Base-by-base conservation (phyloP, 2,329 filamentous ascomycete genomes). In the Furcasterigmium sp. region DNA sequence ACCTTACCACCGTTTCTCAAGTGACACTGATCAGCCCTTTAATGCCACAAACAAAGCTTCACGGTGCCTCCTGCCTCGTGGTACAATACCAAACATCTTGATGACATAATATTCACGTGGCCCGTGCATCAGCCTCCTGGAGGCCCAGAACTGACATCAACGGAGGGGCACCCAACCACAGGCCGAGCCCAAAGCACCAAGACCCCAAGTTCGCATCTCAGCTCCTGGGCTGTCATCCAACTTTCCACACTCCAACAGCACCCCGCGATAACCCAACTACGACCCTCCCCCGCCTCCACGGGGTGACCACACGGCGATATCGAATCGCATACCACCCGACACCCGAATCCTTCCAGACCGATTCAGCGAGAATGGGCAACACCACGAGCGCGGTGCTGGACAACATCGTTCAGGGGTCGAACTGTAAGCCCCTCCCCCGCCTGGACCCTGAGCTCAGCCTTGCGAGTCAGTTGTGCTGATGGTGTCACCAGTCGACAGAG, bases 331-430 rank as follows among this genome's bases (percentile, higher is more conserved):
- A 6, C 10, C 15, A n/a, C 32, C 8, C n/a, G 10, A 29, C 25
- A 23, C 25, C 25, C 37, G 18, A 38, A n/a, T 32, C 34, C 26
- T 43, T 41, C n/a, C n/a, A n/a, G n/a, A n/a, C n/a, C n/a, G n/a
- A n/a, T 43, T n/a, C n/a, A n/a, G n/a, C n/a, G n/a, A n/a, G n/a
- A n/a, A 85, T 85, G 82, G 82, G 82, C 55, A 85, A 85, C 67
- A 78, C 79, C 45, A 81, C 78, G 54, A 85, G 81, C 62, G 70
- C 76, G 55, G 84, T 97, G 63, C 77, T 97, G 67, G 91, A 97
- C 69, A 93, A 86, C 69, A 96, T 98, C 59, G 91, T 96, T 64
- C 87, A 94, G 61, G 89, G 86, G 57, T 93, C 91, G 56, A 98
- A 98, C 75, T 98, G 91, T 96, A 72, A 59, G 64, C 47, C 38